These are phyloP conservation scores for Lachancea kluyveri DNA, from an alignment of 805 yeast species.

Conservation along the genomic window DNA sequence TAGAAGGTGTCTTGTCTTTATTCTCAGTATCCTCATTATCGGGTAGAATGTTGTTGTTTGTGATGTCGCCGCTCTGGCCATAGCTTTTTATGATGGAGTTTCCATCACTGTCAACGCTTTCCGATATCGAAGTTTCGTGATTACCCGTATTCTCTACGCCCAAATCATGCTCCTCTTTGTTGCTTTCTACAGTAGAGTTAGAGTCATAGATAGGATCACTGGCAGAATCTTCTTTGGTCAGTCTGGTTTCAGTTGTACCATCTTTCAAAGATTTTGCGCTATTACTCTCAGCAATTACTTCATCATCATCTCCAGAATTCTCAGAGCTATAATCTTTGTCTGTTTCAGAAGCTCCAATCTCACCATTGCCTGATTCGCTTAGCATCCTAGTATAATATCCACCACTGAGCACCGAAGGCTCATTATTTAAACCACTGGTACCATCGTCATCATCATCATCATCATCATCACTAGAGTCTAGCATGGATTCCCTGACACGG, in stretches of 20 bases:
- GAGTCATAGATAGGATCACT: slow-evolving; percentile 3
- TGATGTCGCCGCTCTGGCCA: too few relatives aligned
- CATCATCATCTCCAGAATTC: slow-evolving; percentile 2
- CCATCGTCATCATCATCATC: slow-evolving; percentile 12
- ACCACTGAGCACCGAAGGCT: slow-evolving; percentile 14
- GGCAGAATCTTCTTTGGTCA: slow-evolving; percentile 3
- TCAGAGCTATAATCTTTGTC: slow-evolving; percentile 6
- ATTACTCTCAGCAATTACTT: slow-evolving; percentile 3
- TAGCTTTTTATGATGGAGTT: slow-evolving; percentile 1
- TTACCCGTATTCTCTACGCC: slow-evolving; percentile 8
- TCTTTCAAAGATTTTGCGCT: slow-evolving; percentile 1
- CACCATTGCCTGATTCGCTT: slow-evolving; percentile 1
- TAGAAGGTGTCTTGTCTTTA: slow-evolving; percentile 5
- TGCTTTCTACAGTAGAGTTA: not conserved
- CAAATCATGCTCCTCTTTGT: slow-evolving; percentile 4
- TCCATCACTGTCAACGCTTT: not conserved
- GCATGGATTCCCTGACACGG: slow-evolving; percentile 13
- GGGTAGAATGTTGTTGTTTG: too few relatives aligned
- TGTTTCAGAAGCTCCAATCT: slow-evolving; percentile 5
- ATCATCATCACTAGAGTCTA: slow-evolving; percentile 16
- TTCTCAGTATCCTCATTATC: slow-evolving; percentile 6
- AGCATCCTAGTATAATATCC: slow-evolving; percentile 25
- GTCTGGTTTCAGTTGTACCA: not conserved
- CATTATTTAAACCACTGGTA: not conserved
- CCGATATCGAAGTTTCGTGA: slow-evolving; percentile 1